A percentile compares a stretch with the other conserved stretches of the same genome.
These are phyloP conservation scores for Symmetrospora coprosmae DNA, from an alignment of 768 basidiomycete species.

Conservation along the genomic window DNA sequence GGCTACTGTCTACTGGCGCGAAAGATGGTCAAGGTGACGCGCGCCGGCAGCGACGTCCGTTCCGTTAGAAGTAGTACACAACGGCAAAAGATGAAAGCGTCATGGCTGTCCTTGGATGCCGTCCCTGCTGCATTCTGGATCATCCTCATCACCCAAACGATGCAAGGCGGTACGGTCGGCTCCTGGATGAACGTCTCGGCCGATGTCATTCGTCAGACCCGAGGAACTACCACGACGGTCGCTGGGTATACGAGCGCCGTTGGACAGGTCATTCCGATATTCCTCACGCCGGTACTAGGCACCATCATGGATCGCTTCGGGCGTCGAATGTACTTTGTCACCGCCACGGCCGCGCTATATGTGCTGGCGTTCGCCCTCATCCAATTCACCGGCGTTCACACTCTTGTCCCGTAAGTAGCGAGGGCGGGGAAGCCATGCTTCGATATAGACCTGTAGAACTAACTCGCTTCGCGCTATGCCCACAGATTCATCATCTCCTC, in stretches of 20 bases:
- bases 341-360: background rate
- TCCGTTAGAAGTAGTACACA: background rate
- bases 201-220: constrained; percentile 10
- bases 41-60: background rate
- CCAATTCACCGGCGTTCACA: background rate
- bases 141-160: constrained; percentile 3
- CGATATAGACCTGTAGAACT: no score
- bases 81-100: background rate
- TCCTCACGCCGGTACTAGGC: constrained; percentile 8
- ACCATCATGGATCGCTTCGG: constrained; percentile 18
- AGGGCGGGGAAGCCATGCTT: no score
- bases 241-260: constrained; percentile 11
- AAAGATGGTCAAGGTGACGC: background rate
- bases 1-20: background rate
- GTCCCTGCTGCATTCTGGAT: constrained; percentile 19
- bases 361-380: constrained; percentile 1
- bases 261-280: constrained; percentile 4
- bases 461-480: background rate
- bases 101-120: background rate
- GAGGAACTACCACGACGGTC: background rate
- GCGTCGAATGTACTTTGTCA: constrained; percentile 3
- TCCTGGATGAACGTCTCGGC: constrained; percentile 1
- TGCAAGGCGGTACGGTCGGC: constrained; percentile 10
- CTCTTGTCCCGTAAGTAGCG: no score
- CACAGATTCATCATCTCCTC: background rate